Base-by-base conservation (phyloP, 371 early-diverging fungal genomes). In the Syncephalastrum sp. region DNA sequence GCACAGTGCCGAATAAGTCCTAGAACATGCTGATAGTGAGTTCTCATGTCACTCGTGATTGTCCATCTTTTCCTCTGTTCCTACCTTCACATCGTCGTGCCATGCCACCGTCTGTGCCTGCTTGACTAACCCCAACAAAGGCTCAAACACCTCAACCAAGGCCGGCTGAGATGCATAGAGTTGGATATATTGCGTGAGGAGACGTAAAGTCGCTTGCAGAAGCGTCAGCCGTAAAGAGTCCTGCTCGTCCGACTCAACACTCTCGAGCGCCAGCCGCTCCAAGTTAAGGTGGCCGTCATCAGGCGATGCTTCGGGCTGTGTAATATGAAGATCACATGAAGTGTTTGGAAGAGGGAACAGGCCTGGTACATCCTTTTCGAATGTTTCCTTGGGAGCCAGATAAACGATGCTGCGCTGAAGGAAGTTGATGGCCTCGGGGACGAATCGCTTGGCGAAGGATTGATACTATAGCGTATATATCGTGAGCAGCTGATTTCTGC, bases 361-460 rank as follows among this genome's bases (percentile, higher is more conserved):
- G 8, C 82, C 84, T 1, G 84, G 78, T 14, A 76, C 46, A 3
- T 54, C 23, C 7, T 70, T 58, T 21, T 58, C 43, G 43, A 82
- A 79, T 2, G 68, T 61, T 1, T 68, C 63, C 48, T 75, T 61
- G n/a, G 86, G 85, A 1, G 82, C 69, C 33, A 88, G 60, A 15
- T 75, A 53, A n/a, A 75, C 70, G 21, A 88, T 57, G 2, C 71
- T 60, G 8, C 72, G 63, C 47, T 72, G 63, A 52, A 94, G 73
- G 63, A 88, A 94, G 77, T 87, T 88, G 54, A 92, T 62, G 0
- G 75, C 85, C 70, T 96, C 96, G 1, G 97, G 96, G 3, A 93
- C 68, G 54, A 86, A 82, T n/a, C 96, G 85, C 56, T 91, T 90
- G 1, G 94, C 84, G 23, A 88, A 69, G 7, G 75, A 42, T 73